Conservation (phyloP, 345 rosid genomes). For the Populus tremula region DNA sequence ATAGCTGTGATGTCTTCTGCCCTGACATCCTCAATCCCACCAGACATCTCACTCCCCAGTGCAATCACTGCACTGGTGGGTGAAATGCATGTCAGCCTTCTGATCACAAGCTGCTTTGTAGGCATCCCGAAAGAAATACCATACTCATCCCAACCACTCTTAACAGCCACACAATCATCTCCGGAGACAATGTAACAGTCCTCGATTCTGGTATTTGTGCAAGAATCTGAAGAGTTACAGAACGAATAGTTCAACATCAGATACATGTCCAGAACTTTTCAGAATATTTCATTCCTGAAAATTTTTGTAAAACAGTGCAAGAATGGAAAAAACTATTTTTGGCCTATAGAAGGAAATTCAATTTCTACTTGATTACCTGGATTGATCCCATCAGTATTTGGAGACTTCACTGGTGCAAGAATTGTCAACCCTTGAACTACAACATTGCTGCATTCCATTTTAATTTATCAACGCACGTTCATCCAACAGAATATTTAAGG, state of each 20-base stretch:
- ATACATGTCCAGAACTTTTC: neutral
- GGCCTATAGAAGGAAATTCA: neutral
- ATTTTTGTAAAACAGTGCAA: neutral
- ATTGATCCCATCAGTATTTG: slow-evolving; percentile 36
- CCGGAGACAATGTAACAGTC: slow-evolving; percentile 32
- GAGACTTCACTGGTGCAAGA: slow-evolving; percentile 30
- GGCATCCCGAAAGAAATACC: slow-evolving; percentile 35
- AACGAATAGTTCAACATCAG: neutral
- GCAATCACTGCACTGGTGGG: slow-evolving; percentile 28
- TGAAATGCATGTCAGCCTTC: slow-evolving; percentile 33
- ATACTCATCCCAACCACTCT: slow-evolving; percentile 32
- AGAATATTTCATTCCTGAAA: neutral
- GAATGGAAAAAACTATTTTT: neutral
- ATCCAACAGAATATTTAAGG: neutral
- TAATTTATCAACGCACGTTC: neutral
- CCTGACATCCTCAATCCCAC: slow-evolving; percentile 32
- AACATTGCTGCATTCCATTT: slow-evolving; percentile 19
- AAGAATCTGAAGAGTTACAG: slow-evolving; percentile 23
- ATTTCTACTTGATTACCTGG: slow-evolving; percentile 19
- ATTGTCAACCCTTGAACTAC: slow-evolving; percentile 29
- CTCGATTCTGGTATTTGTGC: slow-evolving; percentile 32
- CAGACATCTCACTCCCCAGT: slow-evolving; percentile 32
- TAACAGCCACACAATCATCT: slow-evolving; percentile 35
- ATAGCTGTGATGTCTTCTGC: slow-evolving; percentile 36
- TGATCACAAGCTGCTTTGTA: slow-evolving; percentile 26